Percentiles rank a stretch among this genome's conserved stretches.
These are phyloP conservation scores for Yarrowia bubula DNA, from an alignment of 805 yeast species.

Conservation along the genomic window DNA sequence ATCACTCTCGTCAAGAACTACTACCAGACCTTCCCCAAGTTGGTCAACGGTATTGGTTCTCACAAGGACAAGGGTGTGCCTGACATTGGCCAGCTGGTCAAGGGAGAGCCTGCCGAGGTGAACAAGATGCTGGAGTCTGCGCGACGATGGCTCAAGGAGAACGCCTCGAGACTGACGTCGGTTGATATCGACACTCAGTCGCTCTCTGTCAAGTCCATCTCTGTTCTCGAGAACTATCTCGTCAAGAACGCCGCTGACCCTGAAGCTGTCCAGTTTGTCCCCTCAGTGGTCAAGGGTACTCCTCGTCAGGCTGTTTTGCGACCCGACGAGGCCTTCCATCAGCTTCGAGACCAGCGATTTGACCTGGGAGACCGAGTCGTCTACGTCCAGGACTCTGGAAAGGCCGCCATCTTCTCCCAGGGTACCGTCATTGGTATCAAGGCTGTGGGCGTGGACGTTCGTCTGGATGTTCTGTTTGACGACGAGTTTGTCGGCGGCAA, in stretches of 20 bases:
- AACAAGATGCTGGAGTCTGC: conserved; percentile 43
- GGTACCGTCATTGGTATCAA: conserved; percentile 85
- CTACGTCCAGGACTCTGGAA: conserved; percentile 81
- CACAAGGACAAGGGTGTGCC: conserved; percentile 30
- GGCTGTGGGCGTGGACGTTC: conserved; percentile 51
- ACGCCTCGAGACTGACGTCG: conserved; percentile 46
- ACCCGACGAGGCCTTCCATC: conserved; percentile 68
- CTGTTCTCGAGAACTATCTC: conserved; percentile 62
- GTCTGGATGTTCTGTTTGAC: conserved; percentile 81
- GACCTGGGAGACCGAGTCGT: conserved; percentile 86
- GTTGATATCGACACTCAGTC: conserved; percentile 79
- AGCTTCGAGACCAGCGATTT: conserved; percentile 72
- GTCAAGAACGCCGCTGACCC: conserved; percentile 45
- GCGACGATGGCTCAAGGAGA: conserved; percentile 49
- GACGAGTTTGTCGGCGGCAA: conserved; percentile 78
- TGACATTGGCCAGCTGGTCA: conserved; percentile 30
- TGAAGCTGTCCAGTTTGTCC: conserved; percentile 47
- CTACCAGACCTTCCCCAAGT: conserved; percentile 55
- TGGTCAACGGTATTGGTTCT: conserved; percentile 47
- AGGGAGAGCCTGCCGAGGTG: conserved; percentile 35
- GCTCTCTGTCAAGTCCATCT: conserved; percentile 62
- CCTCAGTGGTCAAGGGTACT: conserved; percentile 69
- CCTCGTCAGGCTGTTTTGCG: conserved; percentile 81
- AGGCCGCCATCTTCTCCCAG: conserved; percentile 78
- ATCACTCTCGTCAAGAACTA: conserved; percentile 63